phyloP scores from a whole-genome alignment of 306 rosid genomes.

The Luffa aegyptiaca region DNA sequence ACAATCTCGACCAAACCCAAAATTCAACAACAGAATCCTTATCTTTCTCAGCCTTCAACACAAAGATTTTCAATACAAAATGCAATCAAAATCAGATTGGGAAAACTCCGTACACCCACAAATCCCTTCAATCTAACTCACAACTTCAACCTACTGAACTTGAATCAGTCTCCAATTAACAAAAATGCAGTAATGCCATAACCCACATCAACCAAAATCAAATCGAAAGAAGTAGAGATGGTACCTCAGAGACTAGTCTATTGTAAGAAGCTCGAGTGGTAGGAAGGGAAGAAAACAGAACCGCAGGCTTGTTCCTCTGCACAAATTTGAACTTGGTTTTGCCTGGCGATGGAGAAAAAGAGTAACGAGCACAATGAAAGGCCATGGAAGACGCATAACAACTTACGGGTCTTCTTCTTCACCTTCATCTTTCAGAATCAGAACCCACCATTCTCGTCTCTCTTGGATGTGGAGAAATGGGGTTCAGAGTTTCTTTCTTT shows the following conservation, averaged over 20 bases:
- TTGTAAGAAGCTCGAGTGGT: conserved; percentile 45
- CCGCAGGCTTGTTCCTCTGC: conserved; percentile 27
- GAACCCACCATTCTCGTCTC: conserved; percentile 36
- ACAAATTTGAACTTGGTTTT: conserved; percentile 19
- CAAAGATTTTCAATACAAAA: background rate
- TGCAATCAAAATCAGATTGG: background rate
- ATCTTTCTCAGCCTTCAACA: background rate
- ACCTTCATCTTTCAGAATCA: conserved; percentile 52
- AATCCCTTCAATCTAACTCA: background rate
- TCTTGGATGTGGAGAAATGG: conserved; percentile 25
- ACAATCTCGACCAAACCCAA: background rate
- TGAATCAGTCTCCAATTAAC: conserved; percentile 7
- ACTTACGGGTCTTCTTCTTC: conserved; percentile 12
- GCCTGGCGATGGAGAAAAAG: conserved; percentile 42
- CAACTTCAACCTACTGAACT: background rate
- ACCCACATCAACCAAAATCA: background rate
- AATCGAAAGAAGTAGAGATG: background rate
- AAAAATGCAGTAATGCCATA: conserved; percentile 4
- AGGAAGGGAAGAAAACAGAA: conserved; percentile 36
- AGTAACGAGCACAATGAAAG: conserved; percentile 42
- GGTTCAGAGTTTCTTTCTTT: conserved; percentile 16
- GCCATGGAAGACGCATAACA: conserved; percentile 89
- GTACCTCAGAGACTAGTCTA: conserved; percentile 74
- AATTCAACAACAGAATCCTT: background rate
- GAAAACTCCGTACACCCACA: background rate